Evolutionary conservation across 352 stramenopile species (phyloP), one percentile per base, ranked within the genome.

Genomic region (Phytophthora colocasiae): DNA sequence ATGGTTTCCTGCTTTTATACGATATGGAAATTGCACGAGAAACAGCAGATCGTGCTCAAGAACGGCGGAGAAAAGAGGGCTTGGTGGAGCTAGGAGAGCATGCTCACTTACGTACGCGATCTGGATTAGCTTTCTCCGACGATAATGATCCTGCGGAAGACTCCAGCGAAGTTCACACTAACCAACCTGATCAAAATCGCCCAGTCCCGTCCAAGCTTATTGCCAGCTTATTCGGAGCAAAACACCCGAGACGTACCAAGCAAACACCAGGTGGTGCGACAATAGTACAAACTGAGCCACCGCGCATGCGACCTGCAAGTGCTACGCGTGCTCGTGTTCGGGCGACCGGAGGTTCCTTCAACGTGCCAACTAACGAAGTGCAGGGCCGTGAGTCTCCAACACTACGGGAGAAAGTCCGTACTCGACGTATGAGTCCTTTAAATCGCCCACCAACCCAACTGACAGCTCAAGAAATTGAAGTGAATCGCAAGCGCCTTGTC

Each of bases 1-100:
- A 96, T 71, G 88, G 85, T 0, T 90, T 75, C 51, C 56, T 96
- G 43, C 66, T 96, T 24, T 71, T 96, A 4, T 94, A 94, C 63
- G 87, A 94, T 60, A 63, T 96, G 64, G 83, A 93, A 17, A 92
- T 95, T 52, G 79, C 84, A 27, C 62, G 80, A 26, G 78, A 92
- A 58, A 92, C 85, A 2, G 79, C 83, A 43, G 38, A 61, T 34
- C 69, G 75, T 14, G 69, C 73, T 15, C 73, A 85, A 19, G 46
- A 61, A 8, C 59, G 71, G 12, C 69, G 81, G 24, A 73, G 54
- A 29, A 78, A 81, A 57, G 54, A 89, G 36, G 80, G 78, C 1
- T 46, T 89, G 0, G 15, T 76, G 7, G 75, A 90, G 8, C 43
- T 83, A n/a, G 77, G 80, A 1, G 69, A 82, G 1, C 62, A 82